phyloP scores from a whole-genome alignment of 805 yeast genomes.

The Ogataea zsoltii region DNA sequence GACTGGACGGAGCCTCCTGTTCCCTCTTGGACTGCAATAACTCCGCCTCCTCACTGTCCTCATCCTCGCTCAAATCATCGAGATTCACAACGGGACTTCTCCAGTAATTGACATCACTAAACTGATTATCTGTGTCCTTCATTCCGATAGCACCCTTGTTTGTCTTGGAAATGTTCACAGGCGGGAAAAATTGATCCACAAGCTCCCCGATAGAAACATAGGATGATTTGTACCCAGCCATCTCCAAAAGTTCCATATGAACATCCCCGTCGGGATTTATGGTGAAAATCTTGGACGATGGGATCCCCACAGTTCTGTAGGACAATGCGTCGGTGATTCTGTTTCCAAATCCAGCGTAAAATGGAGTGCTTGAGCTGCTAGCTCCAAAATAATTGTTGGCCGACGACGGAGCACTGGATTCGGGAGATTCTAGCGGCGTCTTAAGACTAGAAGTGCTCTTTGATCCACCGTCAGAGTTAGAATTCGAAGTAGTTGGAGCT shows the following conservation, averaged over 20 bases:
- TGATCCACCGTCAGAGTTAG: not conserved
- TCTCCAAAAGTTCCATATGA: slow-evolving; percentile 91
- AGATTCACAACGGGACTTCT: slow-evolving; percentile 72
- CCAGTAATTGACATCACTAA: slow-evolving; percentile 91
- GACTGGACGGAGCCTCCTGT: slow-evolving; percentile 5
- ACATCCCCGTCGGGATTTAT: slow-evolving; percentile 97
- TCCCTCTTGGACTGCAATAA: slow-evolving; percentile 21
- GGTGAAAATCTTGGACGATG: slow-evolving; percentile 91
- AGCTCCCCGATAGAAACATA: slow-evolving; percentile 89
- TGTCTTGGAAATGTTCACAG: slow-evolving; percentile 42
- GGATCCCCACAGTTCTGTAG: slow-evolving; percentile 90
- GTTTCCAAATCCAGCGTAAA: slow-evolving; percentile 97
- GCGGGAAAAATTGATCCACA: slow-evolving; percentile 97
- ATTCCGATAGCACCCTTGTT: slow-evolving; percentile 17
- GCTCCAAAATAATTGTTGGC: slow-evolving; percentile 22
- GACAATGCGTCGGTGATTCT: slow-evolving; percentile 95
- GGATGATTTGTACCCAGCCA: slow-evolving; percentile 88
- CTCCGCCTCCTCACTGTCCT: slow-evolving; percentile 34
- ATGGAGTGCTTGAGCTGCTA: slow-evolving; percentile 65
- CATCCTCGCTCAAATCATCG: slow-evolving; percentile 58
- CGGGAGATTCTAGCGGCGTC: not conserved
- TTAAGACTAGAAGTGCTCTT: not conserved
- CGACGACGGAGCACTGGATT: not conserved
- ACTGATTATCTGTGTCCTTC: slow-evolving; percentile 54
- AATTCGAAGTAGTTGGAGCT: not conserved